phyloP scores from a whole-genome alignment of 2,329 filamentous ascomycete genomes.

The Aspergillus novofumigatus region DNA sequence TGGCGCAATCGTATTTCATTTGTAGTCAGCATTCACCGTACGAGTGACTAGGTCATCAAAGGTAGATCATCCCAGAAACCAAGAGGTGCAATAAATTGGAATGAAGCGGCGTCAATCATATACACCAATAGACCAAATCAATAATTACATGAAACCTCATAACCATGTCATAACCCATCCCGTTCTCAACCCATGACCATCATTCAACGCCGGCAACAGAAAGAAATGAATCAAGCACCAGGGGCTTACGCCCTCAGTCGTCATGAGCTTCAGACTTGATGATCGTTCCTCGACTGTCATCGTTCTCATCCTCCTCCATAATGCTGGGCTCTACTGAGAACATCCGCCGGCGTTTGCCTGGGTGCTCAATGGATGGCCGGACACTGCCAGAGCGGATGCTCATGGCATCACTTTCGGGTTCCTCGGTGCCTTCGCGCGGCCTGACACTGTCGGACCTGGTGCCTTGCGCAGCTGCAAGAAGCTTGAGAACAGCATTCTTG shows the following conservation, averaged over 20 bases:
- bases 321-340: conserved; percentile 35
- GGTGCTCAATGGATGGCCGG: conserved; percentile 30
- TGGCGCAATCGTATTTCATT: no score
- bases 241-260: conserved; percentile 9
- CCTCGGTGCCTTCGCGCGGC: conserved; percentile 30
- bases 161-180: neutral
- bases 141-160: neutral
- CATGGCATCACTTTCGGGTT: conserved; percentile 26
- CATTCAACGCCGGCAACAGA: neutral
- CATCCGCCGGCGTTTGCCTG: conserved; percentile 15
- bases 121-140: neutral
- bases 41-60: neutral
- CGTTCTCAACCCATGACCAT: neutral
- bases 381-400: conserved; percentile 27
- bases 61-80: neutral
- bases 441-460: conserved; percentile 27
- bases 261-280: conserved; percentile 30
- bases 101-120: neutral
- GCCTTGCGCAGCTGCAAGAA: conserved; percentile 48
- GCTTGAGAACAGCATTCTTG: conserved; percentile 41
- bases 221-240: conserved; percentile 13
- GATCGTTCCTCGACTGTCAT: conserved; percentile 29
- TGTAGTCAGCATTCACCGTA: neutral
- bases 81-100: neutral
- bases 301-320: conserved; percentile 37